Base-by-base conservation (phyloP, 177 flowering plant species). In the Telopea speciosissima region DNA sequence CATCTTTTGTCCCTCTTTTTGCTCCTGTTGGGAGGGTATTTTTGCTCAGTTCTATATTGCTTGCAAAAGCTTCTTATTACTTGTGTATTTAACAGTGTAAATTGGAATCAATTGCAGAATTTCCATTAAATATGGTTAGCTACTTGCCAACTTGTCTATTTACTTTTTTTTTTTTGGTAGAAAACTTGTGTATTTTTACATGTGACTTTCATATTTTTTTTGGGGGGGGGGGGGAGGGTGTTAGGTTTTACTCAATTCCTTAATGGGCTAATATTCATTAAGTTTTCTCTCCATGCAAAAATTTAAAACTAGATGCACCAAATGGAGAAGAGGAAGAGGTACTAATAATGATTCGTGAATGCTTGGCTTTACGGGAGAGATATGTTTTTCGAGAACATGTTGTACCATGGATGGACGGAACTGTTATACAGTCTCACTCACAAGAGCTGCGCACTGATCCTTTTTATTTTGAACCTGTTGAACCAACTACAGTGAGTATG, bases 321-420 rank as follows among this genome's bases (percentile, higher is more conserved):
- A 82, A 52, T 31, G 54, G 64, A 72, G 95, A 87, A 77, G 91
- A 90, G 61, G 87, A 81, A 75, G 90, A 85, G 73, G 88, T 83
- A 21, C 54, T 76, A 22, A 75, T 69, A 72, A 74, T 85, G 83
- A 70, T 89, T 45, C 78, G 79, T 59, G 89, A 85, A 69, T 85
- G 89, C 70, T 77, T 89, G 66, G 84, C 84, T 61, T 67, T 89
- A 76, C 75, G 87, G 68, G 77, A 84, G 54, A 74, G 56, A 4
- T 87, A 86, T 79, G 75, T 87, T 45, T 87, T 62, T 70, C 73
- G 70, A 76, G 90, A 85, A 74, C 28, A 69, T 42, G 75, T 78
- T 72, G 81, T 76, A 45, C 86, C 88, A 22, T 87, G 89, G 89
- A 67, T 17, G 72, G 79, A 78, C 24, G 75, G 10, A 74, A 45